Evolutionary conservation across 2,329 filamentous ascomycete genomes (phyloP).

Genomic region (Biscogniauxia mediterranea): DNA sequence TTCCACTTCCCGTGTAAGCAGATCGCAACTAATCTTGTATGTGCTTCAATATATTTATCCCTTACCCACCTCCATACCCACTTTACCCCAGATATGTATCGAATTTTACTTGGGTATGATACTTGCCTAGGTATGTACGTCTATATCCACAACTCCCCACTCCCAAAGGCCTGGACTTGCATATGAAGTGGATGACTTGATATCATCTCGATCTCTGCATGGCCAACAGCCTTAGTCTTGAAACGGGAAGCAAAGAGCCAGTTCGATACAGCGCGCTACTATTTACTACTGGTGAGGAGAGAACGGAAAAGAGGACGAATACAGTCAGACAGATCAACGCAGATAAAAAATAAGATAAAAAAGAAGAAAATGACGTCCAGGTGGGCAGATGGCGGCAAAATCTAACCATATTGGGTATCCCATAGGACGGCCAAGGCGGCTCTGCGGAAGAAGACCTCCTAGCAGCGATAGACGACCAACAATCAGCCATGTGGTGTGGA

Average conservation of each 20-base stretch:
- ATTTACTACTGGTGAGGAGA: no score
- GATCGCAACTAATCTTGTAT: no score
- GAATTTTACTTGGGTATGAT: not conserved
- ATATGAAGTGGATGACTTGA: not conserved
- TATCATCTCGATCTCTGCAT: no score
- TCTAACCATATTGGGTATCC: slow-evolving; percentile 7
- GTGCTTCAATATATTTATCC: no score
- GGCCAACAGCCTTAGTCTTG: no score
- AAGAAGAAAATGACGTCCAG: not conserved
- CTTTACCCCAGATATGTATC: not conserved
- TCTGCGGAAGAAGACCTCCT: slow-evolving; percentile 22
- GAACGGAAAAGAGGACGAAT: no score
- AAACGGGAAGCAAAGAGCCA: not conserved
- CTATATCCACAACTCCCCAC: not conserved
- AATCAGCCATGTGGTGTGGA: not conserved
- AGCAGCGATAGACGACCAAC: slow-evolving; percentile 8
- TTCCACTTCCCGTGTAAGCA: no score
- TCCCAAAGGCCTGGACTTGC: not conserved
- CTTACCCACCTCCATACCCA: not conserved
- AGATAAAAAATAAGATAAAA: not conserved
- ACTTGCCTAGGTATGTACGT: not conserved
- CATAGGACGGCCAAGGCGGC: slow-evolving; percentile 22
- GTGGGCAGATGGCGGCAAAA: slow-evolving; percentile 16
- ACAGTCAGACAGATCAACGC: not conserved
- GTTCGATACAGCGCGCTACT: not conserved